Conservation (phyloP, 306 rosid species). For the Styphnolobium japonicum region DNA sequence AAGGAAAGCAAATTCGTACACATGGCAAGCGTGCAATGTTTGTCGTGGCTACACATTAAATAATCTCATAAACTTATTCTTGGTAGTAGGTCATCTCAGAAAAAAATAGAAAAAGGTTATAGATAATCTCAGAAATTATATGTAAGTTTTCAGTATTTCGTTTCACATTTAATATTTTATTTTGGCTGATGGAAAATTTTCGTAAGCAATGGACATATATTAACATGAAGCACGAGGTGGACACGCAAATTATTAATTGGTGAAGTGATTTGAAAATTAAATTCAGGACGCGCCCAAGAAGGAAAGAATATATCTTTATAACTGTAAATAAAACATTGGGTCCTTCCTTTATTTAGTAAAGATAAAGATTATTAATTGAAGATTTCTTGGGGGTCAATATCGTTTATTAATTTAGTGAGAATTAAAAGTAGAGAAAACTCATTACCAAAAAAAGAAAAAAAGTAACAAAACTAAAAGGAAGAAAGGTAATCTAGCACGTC, state of each 20-base stretch:
- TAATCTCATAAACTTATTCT: too few species aligned
- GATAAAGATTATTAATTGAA: not conserved
- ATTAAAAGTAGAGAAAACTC: not conserved
- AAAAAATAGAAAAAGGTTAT: too few species aligned
- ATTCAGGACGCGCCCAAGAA: not conserved
- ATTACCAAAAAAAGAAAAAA: too few species aligned
- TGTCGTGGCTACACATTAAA: conserved; percentile 18
- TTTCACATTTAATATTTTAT: not conserved
- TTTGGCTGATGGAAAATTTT: not conserved
- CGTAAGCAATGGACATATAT: not conserved
- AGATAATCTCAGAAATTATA: too few species aligned
- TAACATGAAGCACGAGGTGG: not conserved
- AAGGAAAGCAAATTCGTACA: conserved; percentile 20
- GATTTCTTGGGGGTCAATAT: not conserved
- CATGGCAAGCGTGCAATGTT: conserved; percentile 44
- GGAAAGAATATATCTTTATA: not conserved
- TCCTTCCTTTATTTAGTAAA: not conserved
- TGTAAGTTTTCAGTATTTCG: too few species aligned
- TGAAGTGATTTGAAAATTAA: not conserved
- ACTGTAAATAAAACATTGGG: not conserved
- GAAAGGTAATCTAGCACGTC: not conserved
- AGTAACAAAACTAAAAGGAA: not conserved
- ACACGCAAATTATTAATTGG: not conserved
- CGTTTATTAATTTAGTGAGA: not conserved
- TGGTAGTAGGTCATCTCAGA: too few species aligned